Evolutionary conservation across 139 green algal genomes (phyloP), one percentile per base, ranked within the genome.

Genomic region (Mychonastes homosphaera): DNA sequence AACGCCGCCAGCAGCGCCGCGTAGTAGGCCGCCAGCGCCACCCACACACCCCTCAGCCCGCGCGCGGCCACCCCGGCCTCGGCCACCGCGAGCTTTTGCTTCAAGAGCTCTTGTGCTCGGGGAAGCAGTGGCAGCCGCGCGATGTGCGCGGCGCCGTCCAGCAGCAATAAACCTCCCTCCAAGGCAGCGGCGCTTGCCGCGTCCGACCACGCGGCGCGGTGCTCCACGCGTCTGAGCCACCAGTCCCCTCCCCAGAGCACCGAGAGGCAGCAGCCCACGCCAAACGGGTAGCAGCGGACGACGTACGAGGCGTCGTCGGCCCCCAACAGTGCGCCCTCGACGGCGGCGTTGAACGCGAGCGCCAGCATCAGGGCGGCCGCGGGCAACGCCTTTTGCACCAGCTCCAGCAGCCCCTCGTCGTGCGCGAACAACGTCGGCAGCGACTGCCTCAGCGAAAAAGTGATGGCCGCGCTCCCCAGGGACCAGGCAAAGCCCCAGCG

Each of bases 261-360:
- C n/a, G n/a, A n/a, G n/a, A 64, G 18, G 7, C 32, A 50, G 1
- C 28, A 27, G 2, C 21, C 24, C 4, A 63, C 46, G 8, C 50
- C 57, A 13, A 48, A 47, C 10, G 63, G 63, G 48, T 71, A 71
- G 26, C 64, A 35, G 19, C 41, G 53, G 10, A 73, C 60, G 13
- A 73, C 65, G 40, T 60, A 73, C 6, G 52, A n/a, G 26, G 60
- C 45, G 65, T 73, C 65, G 12, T 62, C 57, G 23, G 65, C 45
- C 53, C 65, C 65, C 33, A 72, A 48, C 57, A 72, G 41, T 30
- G 52, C 58, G 1, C 65, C 65, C 35, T 65, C 65, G 7, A 73
- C 41, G 12, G 65, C 58, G n/a, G 67, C 67, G 52, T 73, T 73
- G 51, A 51, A 73, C 18, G 39, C 51, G 27, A 73, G 24, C 12